Evolutionary conservation across 148 eudicot genomes (phyloP).

Genomic region (Rhododendron simsii): DNA sequence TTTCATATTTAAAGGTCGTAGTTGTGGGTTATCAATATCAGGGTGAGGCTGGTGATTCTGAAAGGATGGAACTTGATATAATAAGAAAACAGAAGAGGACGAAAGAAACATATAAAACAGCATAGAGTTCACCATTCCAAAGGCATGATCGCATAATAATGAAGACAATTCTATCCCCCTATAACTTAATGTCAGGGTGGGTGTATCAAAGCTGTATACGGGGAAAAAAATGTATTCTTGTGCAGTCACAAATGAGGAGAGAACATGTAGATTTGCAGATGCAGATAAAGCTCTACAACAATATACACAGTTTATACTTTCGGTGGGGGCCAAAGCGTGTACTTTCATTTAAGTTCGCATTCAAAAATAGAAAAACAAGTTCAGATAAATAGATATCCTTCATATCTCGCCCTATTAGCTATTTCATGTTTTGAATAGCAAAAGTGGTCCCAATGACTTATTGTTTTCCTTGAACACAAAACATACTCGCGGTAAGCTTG

Average conservation of each 20-base stretch:
- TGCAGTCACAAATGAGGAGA: neutral
- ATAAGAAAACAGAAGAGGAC: slow-evolving; percentile 4
- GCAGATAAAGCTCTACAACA: neutral
- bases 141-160: neutral
- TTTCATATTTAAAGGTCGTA: neutral
- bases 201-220: neutral
- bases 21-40: neutral
- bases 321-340: neutral
- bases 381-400: neutral
- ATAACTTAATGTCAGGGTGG: neutral
- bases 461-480: neutral
- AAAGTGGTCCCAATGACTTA: neutral
- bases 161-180: neutral
- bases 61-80: neutral
- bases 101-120: neutral
- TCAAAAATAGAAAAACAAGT: neutral
- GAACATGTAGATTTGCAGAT: neutral
- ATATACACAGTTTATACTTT: neutral
- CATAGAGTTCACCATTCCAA: neutral
- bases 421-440: neutral
- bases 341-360: neutral
- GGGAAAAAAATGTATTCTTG: neutral
- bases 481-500: neutral
- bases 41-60: neutral
- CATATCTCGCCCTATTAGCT: neutral